Base-by-base conservation (phyloP, 1,139 yeast species). In the Lodderomyces metapsilosis region DNA sequence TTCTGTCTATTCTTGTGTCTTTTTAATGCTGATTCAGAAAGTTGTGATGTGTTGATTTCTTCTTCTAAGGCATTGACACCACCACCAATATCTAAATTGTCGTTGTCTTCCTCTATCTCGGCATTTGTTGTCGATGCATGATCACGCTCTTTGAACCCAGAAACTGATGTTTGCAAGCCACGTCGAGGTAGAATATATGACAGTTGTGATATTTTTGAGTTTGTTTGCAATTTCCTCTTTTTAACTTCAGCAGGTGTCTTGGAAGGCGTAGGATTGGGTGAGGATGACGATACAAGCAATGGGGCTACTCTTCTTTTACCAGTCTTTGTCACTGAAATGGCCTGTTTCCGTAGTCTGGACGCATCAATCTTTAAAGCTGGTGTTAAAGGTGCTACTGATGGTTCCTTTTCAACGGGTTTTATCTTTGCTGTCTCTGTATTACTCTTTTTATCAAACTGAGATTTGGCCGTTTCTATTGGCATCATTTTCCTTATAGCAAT, bases 281-380 rank as follows among this genome's bases (percentile, higher is more conserved):
- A 36, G n/a, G 45, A 25, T 20, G 77, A 59, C 0, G 91, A 78
- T 2, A 91, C 75, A n/a, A 91, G 66, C 41, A 83, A 73, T 1
- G 98, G 98, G 0, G 95, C 80, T 2, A 92, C 92, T 48, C 97
- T 68, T 52, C 89, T 89, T 56, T 82, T 84, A 11, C 98, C 98
- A 34, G 84, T 79, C 54, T 85, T 86, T 6, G 85, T 82, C 16
- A 83, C 69, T 2, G 86, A 76, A 2, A 82, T 57, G 24, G 46
- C 44, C 36, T 52, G 48, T 40, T 53, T 50, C 43, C 48, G 37
- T 10, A 47, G 39, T 27, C 42, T 42, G 5, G 36, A 39, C 10
- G 46, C 45, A 45, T 50, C 50, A 30, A 44, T 37, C 5, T 42
- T 16, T 7, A 24, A 22, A 16, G 42, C 23, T 6, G 37, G 36